Conservation (phyloP, 768 basidiomycete genomes). For the Macrolepiota dolichaula region DNA sequence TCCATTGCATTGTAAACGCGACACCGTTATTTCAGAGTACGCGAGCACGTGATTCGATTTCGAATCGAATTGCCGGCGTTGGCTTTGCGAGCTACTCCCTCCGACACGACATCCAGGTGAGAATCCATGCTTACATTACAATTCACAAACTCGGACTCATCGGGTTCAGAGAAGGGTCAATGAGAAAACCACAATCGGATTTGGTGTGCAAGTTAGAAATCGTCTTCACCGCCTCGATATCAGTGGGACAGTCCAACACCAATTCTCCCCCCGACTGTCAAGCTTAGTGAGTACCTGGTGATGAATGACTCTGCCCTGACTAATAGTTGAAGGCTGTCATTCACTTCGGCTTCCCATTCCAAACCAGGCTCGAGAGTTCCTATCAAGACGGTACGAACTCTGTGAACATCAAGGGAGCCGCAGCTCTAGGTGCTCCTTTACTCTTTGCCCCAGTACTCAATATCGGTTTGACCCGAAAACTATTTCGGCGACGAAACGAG, state of each 20-base stretch:
- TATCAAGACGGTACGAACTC: slow-evolving; percentile 50
- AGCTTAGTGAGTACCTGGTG: slow-evolving; percentile 35
- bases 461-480: slow-evolving; percentile 43
- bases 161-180: slow-evolving; percentile 42
- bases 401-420: slow-evolving; percentile 33
- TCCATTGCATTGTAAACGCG: slow-evolving; percentile 46
- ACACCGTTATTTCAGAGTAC: slow-evolving; percentile 21
- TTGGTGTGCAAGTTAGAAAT: slow-evolving; percentile 26
- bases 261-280: slow-evolving; percentile 63
- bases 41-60: background rate
- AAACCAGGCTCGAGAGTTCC: slow-evolving; percentile 37
- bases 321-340: slow-evolving; percentile 31
- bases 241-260: slow-evolving; percentile 71
- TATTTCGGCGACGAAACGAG: slow-evolving; percentile 43
- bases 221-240: slow-evolving; percentile 37
- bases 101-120: slow-evolving; percentile 13
- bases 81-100: slow-evolving; percentile 7
- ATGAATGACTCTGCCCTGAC: background rate
- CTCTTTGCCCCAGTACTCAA: slow-evolving; percentile 31
- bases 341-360: slow-evolving; percentile 36
- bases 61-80: slow-evolving; percentile 1
- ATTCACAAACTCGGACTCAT: background rate
- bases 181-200: slow-evolving; percentile 38
- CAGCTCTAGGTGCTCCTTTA: slow-evolving; percentile 29
- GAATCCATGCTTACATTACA: background rate